Base-by-base conservation (phyloP, 148 eudicot species). In the Amaranthus palmeri region DNA sequence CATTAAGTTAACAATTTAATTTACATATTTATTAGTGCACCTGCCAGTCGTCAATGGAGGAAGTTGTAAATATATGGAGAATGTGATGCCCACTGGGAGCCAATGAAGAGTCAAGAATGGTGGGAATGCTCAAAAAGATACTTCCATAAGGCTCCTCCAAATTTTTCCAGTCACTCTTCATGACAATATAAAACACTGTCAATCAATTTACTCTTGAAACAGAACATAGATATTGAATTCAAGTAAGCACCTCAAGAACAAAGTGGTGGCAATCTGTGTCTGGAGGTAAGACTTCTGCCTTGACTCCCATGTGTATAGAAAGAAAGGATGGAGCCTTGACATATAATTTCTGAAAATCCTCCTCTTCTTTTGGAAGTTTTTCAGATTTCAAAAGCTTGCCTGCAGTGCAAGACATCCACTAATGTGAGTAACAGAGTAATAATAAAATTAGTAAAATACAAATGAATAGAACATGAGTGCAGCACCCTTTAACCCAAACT, bases 231-330 rank as follows among this genome's bases (percentile, higher is more conserved):
- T 15, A 62, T 5, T 14, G 17, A 67, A 53, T 48, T 11, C 17
- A 9, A 10, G 36, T 18, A 73, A 71, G 62, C 70, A 93, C 98
- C 97, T 95, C 97, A 40, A 95, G 96, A 54, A 95, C 76, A 79
- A 91, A 95, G 85, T 95, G 98, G 80, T 96, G 99, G 83, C 99
- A 96, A 81, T 95, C 97, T 10, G 96, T 89, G 62, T 90, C 93
- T 54, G 84, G 84, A 54, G 99, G 99, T 83, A 95, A 80, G 69
- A 87, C 84, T 65, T 83, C 96, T 44, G 97, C 88, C 83, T 85
- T 95, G 69, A 95, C 88, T 68, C 96, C 99, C 90, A 95, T 72
- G 79, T 95, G 99, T 72, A 95, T 92, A 7, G 97, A 95, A 81
- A 95, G 90, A 83, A 95, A 95, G 74, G 99, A 95, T 18, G 99